Evolutionary conservation across 2,329 filamentous ascomycete genomes (phyloP), one percentile per base, ranked within the genome.

Genomic region (Tolypocladium amazonense): DNA sequence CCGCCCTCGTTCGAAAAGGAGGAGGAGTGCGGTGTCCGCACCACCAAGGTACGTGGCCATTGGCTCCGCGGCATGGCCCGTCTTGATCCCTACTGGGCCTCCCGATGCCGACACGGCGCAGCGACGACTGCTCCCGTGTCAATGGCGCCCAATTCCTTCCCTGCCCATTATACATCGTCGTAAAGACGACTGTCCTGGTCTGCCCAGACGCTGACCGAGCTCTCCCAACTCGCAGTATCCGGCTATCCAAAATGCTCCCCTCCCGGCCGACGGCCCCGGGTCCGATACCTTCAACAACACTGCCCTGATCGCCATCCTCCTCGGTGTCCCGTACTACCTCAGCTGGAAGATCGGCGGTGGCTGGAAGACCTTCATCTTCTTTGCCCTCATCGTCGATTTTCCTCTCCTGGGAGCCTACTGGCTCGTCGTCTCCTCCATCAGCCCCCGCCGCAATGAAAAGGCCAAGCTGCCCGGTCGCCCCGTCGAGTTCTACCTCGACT

Each of bases 231-330:
- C 57, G 15, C 58, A 73, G 72, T 71, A 63, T 61, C 66, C 62
- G 70, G 95, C 91, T 62, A 97, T 97, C 78, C 90, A 95, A 73
- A 97, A 97, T 85, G 90, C 87, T 56, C 92, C 94, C 65, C 85
- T 97, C 52, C 94, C 94, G 43, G 93, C 92, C 65, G 94, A 99
- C 74, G 90, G 86, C 57, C 79, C 91, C 57, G 89, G 92, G 65
- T 86, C 83, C 74, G 91, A 96, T 67, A 87, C 80, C 75, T 99
- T 97, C 86, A 92, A 88, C 77, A 96, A 94, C 78, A 77, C 81
- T 67, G 76, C 88, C 68, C 86, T 97, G 66, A 80, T 90, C 73
- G 81, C 82, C 66, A 74, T 93, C 63, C 74, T 96, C 62, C 73
- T 85, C 62, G 75, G 84, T 61, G 81, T 95, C 52, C 93, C 94